These are phyloP conservation scores for Solanum hybrid DNA, from an alignment of 305 asterid genomes.

Conservation along the genomic window DNA sequence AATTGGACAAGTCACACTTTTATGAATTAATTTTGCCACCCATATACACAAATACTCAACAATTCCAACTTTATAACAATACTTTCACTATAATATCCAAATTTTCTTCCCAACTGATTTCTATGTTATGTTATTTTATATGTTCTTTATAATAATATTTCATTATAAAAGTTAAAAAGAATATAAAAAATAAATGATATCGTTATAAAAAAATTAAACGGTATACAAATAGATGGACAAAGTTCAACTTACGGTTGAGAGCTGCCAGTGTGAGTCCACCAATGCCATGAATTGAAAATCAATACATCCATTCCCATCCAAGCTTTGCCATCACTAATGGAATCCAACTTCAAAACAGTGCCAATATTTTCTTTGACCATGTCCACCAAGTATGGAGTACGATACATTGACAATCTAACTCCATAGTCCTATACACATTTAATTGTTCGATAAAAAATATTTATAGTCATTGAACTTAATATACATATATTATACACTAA, in stretches of 20 bases:
- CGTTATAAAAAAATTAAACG: no score
- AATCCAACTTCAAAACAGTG: constrained; percentile 33
- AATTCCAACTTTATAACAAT: no score
- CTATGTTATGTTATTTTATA: no score
- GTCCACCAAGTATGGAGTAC: constrained; percentile 43
- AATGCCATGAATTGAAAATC: constrained; percentile 61
- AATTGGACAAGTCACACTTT: no score
- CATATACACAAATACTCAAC: no score
- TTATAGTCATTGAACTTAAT: not conserved
- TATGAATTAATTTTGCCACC: no score
- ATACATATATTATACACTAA: not conserved
- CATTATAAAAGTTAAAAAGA: no score
- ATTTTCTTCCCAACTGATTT: no score
- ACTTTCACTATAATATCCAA: no score
- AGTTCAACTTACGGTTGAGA: constrained; percentile 22
- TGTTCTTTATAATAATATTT: no score
- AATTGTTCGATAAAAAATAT: not conserved
- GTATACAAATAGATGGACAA: not conserved
- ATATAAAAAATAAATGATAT: no score
- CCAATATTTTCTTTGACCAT: constrained; percentile 28
- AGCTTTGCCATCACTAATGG: constrained; percentile 34
- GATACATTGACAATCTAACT: constrained; percentile 24
- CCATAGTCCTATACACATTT: constrained; percentile 4
- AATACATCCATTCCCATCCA: constrained; percentile 57
- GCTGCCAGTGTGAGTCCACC: constrained; percentile 52